Conservation (phyloP, 2,329 filamentous ascomycete genomes). For the Fusarium heterosporum region DNA sequence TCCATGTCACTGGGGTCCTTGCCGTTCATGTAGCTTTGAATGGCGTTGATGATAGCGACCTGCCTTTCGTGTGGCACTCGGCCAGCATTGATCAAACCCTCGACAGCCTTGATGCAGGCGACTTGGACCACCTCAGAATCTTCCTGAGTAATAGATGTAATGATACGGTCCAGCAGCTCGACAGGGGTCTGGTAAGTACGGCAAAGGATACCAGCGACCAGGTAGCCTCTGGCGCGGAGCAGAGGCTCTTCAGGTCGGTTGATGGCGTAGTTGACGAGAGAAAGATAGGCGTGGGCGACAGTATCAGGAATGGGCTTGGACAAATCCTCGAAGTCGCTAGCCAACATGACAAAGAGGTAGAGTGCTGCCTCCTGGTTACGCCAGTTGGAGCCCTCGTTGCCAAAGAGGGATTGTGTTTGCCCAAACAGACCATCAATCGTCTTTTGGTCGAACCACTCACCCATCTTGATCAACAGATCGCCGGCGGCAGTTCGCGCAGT, state of each 20-base stretch:
- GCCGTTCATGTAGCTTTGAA: slow-evolving; percentile 78
- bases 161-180: slow-evolving; percentile 75
- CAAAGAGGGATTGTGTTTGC: slow-evolving; percentile 80
- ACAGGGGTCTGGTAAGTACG: slow-evolving; percentile 74
- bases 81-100: slow-evolving; percentile 70
- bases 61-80: slow-evolving; percentile 68
- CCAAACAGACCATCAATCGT: slow-evolving; percentile 83
- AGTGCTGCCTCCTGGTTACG: slow-evolving; percentile 81
- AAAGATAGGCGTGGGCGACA: slow-evolving; percentile 78
- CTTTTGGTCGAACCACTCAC: slow-evolving; percentile 84
- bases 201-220: slow-evolving; percentile 84
- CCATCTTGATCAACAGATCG: slow-evolving; percentile 90
- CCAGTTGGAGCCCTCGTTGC: slow-evolving; percentile 63
- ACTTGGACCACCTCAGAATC: slow-evolving; percentile 91
- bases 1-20: slow-evolving; percentile 87
- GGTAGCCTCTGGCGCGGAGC: slow-evolving; percentile 85
- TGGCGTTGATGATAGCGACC: slow-evolving; percentile 67
- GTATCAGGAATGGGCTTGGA: slow-evolving; percentile 76
- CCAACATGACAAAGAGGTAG: slow-evolving; percentile 85
- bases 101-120: slow-evolving; percentile 87
- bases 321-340: slow-evolving; percentile 85
- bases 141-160: slow-evolving; percentile 81
- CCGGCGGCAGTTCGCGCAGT: slow-evolving; percentile 93
- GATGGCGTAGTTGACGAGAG: slow-evolving; percentile 83
- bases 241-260: slow-evolving; percentile 77